Percentiles rank a stretch among this genome's conserved stretches.
These are phyloP conservation scores for Aspergillus viridinutans DNA, from an alignment of 2,329 filamentous ascomycete genomes.

Conservation along the genomic window DNA sequence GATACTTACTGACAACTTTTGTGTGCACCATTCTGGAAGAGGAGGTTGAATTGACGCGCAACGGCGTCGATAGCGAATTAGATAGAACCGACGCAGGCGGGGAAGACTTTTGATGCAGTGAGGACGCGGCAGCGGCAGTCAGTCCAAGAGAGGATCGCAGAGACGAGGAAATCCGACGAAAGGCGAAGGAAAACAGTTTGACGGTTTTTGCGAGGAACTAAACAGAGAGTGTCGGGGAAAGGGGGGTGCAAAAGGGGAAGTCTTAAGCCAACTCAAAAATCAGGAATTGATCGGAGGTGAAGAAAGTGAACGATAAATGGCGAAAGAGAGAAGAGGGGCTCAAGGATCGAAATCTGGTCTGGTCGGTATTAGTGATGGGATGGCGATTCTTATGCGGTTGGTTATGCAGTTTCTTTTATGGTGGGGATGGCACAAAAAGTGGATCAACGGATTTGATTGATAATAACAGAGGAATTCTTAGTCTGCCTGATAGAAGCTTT, in stretches of 20 bases:
- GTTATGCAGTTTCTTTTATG: background rate
- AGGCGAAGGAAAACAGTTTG: slow-evolving; percentile 89
- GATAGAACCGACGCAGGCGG: slow-evolving; percentile 33
- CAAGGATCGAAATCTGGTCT: background rate
- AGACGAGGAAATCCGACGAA: slow-evolving; percentile 61
- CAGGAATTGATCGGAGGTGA: slow-evolving; percentile 8
- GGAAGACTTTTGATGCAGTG: slow-evolving; percentile 58
- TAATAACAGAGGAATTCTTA: background rate
- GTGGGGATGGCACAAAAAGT: background rate
- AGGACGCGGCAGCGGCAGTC: slow-evolving; percentile 67
- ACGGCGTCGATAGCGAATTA: slow-evolving; percentile 33
- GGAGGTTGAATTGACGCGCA: slow-evolving; percentile 37
- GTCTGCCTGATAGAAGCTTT: background rate
- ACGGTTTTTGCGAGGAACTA: slow-evolving; percentile 50
- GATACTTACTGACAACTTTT: slow-evolving; percentile 77
- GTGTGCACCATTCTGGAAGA: slow-evolving; percentile 71
- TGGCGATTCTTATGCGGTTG: background rate
- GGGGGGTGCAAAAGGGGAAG: slow-evolving; percentile 14
- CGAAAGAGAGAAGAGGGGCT: slow-evolving; percentile 16
- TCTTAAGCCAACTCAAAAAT: slow-evolving; percentile 5
- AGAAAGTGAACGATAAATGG: slow-evolving; percentile 11
- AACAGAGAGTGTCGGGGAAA: slow-evolving; percentile 7
- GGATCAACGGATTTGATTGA: background rate
- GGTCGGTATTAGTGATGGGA: background rate
- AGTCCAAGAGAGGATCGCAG: slow-evolving; percentile 70